These are phyloP conservation scores for Trichoderma reesei DNA, from an alignment of 495 filamentous ascomycete species.

Conservation along the genomic window DNA sequence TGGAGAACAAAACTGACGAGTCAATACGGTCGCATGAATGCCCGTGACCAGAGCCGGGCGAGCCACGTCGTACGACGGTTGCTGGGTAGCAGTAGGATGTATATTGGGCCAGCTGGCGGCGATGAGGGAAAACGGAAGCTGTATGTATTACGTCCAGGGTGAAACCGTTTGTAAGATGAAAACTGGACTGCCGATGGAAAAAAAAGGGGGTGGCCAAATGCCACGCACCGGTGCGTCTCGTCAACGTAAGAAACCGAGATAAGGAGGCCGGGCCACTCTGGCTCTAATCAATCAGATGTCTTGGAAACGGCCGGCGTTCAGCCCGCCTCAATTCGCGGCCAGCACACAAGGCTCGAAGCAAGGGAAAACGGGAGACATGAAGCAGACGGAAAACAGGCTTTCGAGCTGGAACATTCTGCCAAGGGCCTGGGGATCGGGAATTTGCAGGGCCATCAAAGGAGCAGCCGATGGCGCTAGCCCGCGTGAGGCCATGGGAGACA, in stretches of 20 bases:
- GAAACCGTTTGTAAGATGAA: slow-evolving; percentile 13
- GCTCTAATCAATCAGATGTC: slow-evolving; percentile 1
- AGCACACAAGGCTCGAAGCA: neutral
- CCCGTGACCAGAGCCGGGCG: neutral
- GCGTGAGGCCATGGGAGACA: no score
- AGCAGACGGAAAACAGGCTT: slow-evolving; percentile 4
- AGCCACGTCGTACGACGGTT: neutral
- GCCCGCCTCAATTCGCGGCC: neutral
- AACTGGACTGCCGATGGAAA: neutral
- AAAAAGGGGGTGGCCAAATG: neutral
- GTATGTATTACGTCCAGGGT: no score
- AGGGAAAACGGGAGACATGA: no score
- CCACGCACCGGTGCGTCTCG: neutral
- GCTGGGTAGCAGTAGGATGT: neutral
- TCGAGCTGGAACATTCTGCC: neutral
- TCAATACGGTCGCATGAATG: neutral
- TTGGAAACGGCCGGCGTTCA: neutral
- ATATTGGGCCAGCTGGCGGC: no score
- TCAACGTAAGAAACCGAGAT: slow-evolving; percentile 4
- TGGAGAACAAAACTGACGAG: slow-evolving; percentile 3
- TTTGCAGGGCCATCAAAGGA: slow-evolving; percentile 11
- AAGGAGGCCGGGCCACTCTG: neutral
- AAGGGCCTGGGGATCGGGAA: slow-evolving; percentile 5
- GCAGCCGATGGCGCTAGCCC: slow-evolving; percentile 5
- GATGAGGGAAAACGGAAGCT: no score